Evolutionary conservation across 2,329 filamentous ascomycete species (phyloP).

Genomic region (Escovopsis sp.): DNA sequence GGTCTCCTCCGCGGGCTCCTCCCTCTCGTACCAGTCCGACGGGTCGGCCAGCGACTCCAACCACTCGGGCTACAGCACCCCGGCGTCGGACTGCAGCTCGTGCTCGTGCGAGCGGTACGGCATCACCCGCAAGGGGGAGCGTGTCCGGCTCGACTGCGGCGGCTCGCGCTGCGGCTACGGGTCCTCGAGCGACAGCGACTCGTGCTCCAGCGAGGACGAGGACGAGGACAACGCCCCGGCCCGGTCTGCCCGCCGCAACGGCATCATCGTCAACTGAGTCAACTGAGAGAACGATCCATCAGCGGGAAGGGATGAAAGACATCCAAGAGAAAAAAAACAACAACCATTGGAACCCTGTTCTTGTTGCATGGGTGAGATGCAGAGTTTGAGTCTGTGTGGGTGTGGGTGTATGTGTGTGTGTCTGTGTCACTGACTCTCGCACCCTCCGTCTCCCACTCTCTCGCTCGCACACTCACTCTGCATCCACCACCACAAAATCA

Average conservation of each 20-base stretch:
- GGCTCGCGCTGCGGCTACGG: constrained; percentile 78
- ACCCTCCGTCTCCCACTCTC: too few species aligned
- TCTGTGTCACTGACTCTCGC: too few species aligned
- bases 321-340: too few species aligned
- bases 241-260: constrained; percentile 43
- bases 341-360: too few species aligned
- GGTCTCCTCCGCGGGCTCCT: constrained; percentile 54
- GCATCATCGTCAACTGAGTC: constrained; percentile 42
- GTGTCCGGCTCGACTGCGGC: constrained; percentile 92
- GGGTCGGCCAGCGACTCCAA: constrained; percentile 60
- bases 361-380: too few species aligned
- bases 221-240: constrained; percentile 27
- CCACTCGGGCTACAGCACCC: constrained; percentile 64
- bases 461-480: too few species aligned
- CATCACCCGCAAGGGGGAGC: constrained; percentile 82
- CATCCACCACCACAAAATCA: too few species aligned
- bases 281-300: too few species aligned
- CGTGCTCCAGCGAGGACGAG: constrained; percentile 42
- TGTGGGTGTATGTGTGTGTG: too few species aligned
- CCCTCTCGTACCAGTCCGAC: constrained; percentile 56
- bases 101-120: constrained; percentile 96
- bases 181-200: constrained; percentile 54
- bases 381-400: too few species aligned
- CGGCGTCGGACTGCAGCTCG: constrained; percentile 56
- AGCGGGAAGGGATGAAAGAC: too few species aligned